These are phyloP conservation scores for Chamaecyparis obtusa DNA, from an alignment of 75 land plant genomes.

Conservation along the genomic window DNA sequence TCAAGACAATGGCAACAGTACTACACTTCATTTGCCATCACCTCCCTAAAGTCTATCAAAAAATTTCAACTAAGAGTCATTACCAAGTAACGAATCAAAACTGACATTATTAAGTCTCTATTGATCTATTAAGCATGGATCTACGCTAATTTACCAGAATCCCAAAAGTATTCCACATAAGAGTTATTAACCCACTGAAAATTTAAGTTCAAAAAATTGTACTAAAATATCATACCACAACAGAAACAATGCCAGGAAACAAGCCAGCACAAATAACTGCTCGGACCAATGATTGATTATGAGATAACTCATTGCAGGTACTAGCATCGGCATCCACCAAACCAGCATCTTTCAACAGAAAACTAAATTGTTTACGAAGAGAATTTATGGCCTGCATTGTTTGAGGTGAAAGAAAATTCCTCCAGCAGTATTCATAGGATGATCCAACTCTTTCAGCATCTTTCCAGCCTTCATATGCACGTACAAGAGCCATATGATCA, in stretches of 20 bases:
- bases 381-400: constrained; percentile 88
- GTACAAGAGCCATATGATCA: constrained; percentile 97
- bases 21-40: background rate
- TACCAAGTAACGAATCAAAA: background rate
- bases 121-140: background rate
- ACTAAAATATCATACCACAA: constrained; percentile 52
- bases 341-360: constrained; percentile 78
- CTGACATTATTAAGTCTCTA: background rate
- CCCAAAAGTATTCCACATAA: background rate
- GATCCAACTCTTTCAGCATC: constrained; percentile 82
- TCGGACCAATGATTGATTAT: constrained; percentile 73
- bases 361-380: constrained; percentile 80
- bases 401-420: constrained; percentile 88
- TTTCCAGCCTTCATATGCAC: constrained; percentile 97
- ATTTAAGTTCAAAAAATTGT: background rate
- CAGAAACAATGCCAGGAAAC: constrained; percentile 93
- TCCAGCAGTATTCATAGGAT: constrained; percentile 90
- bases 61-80: background rate
- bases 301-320: constrained; percentile 52
- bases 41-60: background rate
- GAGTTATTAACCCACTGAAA: background rate
- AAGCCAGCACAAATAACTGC: constrained; percentile 95
- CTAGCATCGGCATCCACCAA: constrained; percentile 55
- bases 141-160: background rate
- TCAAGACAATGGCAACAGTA: no score